These are phyloP conservation scores for Ustulina deusta DNA, from an alignment of 2,329 filamentous ascomycete genomes.

Conservation along the genomic window DNA sequence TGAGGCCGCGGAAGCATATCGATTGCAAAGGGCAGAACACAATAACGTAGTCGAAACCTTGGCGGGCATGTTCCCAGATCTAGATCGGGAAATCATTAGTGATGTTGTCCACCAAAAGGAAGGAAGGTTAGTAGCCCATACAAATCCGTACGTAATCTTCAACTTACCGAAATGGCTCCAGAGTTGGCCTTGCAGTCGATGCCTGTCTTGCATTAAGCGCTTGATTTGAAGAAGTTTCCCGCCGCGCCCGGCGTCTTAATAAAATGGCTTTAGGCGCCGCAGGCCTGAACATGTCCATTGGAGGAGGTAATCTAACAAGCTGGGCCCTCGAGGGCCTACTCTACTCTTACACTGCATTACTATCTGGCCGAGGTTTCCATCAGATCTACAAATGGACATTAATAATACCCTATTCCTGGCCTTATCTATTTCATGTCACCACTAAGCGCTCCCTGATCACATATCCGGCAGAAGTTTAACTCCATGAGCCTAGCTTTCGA, in stretches of 20 bases:
- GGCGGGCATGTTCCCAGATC: slow-evolving; percentile 94
- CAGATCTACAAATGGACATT: slow-evolving; percentile 27
- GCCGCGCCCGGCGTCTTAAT: neutral
- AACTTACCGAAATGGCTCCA: slow-evolving; percentile 52
- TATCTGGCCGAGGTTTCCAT: slow-evolving; percentile 22
- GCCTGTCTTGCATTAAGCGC: slow-evolving; percentile 79
- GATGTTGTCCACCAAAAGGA: slow-evolving; percentile 97
- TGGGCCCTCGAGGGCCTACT: neutral
- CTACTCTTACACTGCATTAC: slow-evolving; percentile 19
- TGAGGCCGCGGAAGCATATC: slow-evolving; percentile 86
- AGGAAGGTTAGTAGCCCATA: slow-evolving; percentile 75
- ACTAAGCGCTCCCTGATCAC: slow-evolving; percentile 11
- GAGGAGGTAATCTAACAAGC: neutral
- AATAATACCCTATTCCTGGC: slow-evolving; percentile 27
- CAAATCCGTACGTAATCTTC: slow-evolving; percentile 16
- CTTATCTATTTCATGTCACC: slow-evolving; percentile 21
- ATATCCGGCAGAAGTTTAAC: slow-evolving; percentile 12
- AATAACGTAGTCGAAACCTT: slow-evolving; percentile 92
- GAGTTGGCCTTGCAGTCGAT: slow-evolving; percentile 87
- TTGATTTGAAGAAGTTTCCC: slow-evolving; percentile 39
- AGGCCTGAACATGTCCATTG: neutral
- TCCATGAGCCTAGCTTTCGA: neutral
- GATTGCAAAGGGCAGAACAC: slow-evolving; percentile 86
- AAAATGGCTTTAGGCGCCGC: neutral
- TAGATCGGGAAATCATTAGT: slow-evolving; percentile 94